Evolutionary conservation across 768 basidiomycete genomes (phyloP), one percentile per base, ranked within the genome.

Genomic region (Galerina marginata): DNA sequence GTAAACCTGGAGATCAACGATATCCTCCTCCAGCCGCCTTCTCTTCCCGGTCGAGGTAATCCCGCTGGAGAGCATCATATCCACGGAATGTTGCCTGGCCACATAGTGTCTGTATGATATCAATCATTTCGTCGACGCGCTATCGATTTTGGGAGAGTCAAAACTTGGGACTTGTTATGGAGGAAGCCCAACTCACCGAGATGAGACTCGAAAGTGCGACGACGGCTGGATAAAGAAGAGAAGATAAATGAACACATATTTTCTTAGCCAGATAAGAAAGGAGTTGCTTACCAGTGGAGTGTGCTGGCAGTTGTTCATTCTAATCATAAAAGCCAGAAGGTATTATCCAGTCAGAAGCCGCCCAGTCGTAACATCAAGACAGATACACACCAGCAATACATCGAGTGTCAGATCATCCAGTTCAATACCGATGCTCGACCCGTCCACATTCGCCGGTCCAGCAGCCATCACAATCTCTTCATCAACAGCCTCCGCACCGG

Each of bases 241-340:
- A 9, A 15, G 14, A 10, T 2, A 10, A 4, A n/a, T 54, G 6
- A 55, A 12, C 6, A 11, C 39, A 25, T 39, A 1, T 42, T 52
- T n/a, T 29, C 5, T 51, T 20, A 23, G 4, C n/a, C 15, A 43
- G 46, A 47, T 29, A 37, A 43, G 6, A 33, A 33, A 16, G 47
- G n/a, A 16, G 20, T 7, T 36, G 60, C 63, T 36, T 52, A 74
- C 77, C 76, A 20, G 80, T 78, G 2, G 79, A 77, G 67, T 82
- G 79, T 1, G 76, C 75, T 12, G 81, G 78, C 54, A 82, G 54
- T 64, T 80, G 79, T 16, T 74, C 73, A 60, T 82, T 76, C 79
- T 80, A 46, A 23, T 9, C 25, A n/a, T 10, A 12, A 54, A 47
- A 33, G 48, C 36, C 15, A 6, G 26, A 37, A 52, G 2, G 29